A percentile compares a stretch with the other conserved stretches of the same genome.
Evolutionary conservation across 2,329 filamentous ascomycete genomes (phyloP).

Genomic region (Zymoseptoria brevis): DNA sequence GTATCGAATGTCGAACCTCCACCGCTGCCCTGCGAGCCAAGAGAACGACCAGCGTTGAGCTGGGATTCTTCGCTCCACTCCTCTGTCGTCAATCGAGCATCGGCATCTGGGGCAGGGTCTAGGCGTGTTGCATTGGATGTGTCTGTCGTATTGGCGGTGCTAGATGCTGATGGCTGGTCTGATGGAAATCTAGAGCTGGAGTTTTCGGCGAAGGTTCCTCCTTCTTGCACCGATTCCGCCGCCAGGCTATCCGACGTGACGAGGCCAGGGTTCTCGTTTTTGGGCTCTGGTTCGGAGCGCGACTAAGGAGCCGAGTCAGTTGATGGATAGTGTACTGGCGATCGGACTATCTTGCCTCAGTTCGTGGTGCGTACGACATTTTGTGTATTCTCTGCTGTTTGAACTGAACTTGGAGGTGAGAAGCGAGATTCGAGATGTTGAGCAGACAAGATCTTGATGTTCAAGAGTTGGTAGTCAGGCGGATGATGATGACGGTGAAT

Average conservation of each 20-base stretch:
- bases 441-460: background rate
- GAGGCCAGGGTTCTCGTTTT: slow-evolving; percentile 55
- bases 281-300: slow-evolving; percentile 41
- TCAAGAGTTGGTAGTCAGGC: background rate
- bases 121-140: slow-evolving; percentile 46
- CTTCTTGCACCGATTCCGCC: slow-evolving; percentile 56
- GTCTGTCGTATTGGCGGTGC: slow-evolving; percentile 50
- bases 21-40: slow-evolving; percentile 30
- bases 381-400: background rate
- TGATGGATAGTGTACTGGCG: background rate
- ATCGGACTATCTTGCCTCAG: background rate
- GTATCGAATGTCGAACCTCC: slow-evolving; percentile 30
- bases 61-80: slow-evolving; percentile 34
- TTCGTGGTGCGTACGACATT: slow-evolving; percentile 1
- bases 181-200: slow-evolving; percentile 49
- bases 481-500: too few species aligned
- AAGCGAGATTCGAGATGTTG: background rate
- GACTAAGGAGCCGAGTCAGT: background rate
- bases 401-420: background rate
- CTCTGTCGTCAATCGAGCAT: slow-evolving; percentile 37
- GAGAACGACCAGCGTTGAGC: slow-evolving; percentile 33
- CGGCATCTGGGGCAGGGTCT: slow-evolving; percentile 40
- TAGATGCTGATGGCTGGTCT: slow-evolving; percentile 44
- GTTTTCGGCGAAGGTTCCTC: slow-evolving; percentile 52
- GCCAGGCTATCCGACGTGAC: slow-evolving; percentile 66